Conservation (phyloP, 306 rosid genomes). For the Malus orientalis region DNA sequence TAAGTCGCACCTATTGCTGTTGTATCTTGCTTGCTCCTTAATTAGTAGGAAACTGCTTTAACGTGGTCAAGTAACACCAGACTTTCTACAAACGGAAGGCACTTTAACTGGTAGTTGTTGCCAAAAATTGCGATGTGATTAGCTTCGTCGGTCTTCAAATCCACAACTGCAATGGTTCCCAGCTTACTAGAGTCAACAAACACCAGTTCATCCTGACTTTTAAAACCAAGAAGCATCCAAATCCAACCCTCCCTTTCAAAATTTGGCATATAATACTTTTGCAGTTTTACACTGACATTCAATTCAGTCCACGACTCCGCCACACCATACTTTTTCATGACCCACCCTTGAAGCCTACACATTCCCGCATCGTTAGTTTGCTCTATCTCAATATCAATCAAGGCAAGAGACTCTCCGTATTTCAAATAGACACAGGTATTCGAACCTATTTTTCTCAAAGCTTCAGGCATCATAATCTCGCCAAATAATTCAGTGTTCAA, state of each 20-base stretch:
- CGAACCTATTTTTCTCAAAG: not conserved
- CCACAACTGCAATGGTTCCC: not conserved
- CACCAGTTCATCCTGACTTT: not conserved
- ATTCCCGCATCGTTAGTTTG: not conserved
- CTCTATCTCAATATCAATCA: not conserved
- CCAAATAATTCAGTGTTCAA: not conserved
- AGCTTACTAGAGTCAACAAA: not conserved
- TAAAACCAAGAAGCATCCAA: not conserved
- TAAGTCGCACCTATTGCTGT: too few relatives aligned
- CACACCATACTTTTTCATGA: not conserved
- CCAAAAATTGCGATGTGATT: not conserved
- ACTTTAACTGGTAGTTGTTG: not conserved
- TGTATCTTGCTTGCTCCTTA: not conserved
- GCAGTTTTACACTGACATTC: too few relatives aligned
- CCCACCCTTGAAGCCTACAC: not conserved
- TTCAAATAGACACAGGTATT: not conserved
- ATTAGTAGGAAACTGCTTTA: not conserved
- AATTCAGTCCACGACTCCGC: not conserved
- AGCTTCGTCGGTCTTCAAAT: not conserved
- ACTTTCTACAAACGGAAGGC: not conserved
- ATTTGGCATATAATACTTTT: too few relatives aligned
- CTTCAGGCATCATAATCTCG: not conserved
- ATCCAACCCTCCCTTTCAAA: too few relatives aligned
- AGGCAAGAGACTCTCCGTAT: not conserved
- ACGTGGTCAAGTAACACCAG: not conserved